A percentile compares a stretch with the other conserved stretches of the same genome.
phyloP scores from a whole-genome alignment of 75 land plant genomes.

The Chamaecyparis obtusa region DNA sequence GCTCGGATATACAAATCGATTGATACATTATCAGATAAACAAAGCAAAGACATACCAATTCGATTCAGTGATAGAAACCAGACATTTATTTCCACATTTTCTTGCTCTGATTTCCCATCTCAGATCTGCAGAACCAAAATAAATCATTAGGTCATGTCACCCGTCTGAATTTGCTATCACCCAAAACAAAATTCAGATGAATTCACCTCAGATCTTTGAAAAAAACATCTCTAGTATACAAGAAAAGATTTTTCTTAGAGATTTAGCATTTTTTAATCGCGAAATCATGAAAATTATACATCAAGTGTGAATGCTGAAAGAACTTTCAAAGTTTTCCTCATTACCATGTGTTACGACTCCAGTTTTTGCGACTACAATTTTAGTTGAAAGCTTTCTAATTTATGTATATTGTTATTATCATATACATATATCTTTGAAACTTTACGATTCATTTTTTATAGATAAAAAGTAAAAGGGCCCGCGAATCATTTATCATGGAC shows the following conservation, averaged over 20 bases:
- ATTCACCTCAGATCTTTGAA: neutral
- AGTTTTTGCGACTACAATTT: neutral
- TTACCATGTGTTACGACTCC: neutral
- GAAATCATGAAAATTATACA: neutral
- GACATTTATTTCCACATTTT: neutral
- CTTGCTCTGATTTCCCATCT: neutral
- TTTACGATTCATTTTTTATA: too few relatives aligned
- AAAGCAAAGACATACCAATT: neutral
- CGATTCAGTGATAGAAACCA: neutral
- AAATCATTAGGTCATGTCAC: neutral
- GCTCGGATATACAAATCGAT: neutral
- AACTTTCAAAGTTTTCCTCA: neutral
- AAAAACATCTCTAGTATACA: neutral
- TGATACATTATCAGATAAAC: neutral
- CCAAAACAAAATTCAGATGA: neutral
- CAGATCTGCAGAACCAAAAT: neutral
- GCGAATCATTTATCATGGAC: too few relatives aligned
- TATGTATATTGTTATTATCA: too few relatives aligned
- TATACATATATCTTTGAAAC: too few relatives aligned
- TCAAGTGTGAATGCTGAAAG: neutral
- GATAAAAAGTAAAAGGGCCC: too few relatives aligned
- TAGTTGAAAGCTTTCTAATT: too few relatives aligned
- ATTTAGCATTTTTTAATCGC: too few relatives aligned
- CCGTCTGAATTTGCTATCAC: neutral
- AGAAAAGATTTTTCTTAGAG: neutral